Evolutionary conservation across 2,329 filamentous ascomycete species (phyloP), one percentile per base, ranked within the genome.

Genomic region (Allantophomopsis cytisporea): DNA sequence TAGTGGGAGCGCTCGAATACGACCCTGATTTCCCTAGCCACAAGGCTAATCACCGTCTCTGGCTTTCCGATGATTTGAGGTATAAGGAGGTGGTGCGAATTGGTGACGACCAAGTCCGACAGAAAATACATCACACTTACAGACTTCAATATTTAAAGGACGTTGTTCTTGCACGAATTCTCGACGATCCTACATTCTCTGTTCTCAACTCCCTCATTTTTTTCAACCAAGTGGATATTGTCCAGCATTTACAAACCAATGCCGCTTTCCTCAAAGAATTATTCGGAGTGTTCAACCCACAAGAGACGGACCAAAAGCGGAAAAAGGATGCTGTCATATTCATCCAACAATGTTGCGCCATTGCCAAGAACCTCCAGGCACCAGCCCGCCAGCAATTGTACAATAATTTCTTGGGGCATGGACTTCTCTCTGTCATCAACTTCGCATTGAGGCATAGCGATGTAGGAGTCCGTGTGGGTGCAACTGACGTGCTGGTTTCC

Each of bases 221-320:
- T 65, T 98, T 94, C 69, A 91, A 96, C 63, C 91, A 98, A 63
- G 88, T 96, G 51, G 91, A 96, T 54, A 95, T 98, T 54, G 82
- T 98, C 37, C 84, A 89, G 54, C 85, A 96, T 60, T 69, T 98
- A n/a, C 88, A 95, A 59, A 71, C 69, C 18, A 94, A 94, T 51
- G 66, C 66, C 1, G 62, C 63, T 2, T 95, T 94, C 53, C 64
- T 96, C 20, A 79, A 77, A 48, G 85, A 95, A 45, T 70, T 96
- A 4, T 98, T 96, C 57, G 72, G 73, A 39, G 86, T 96, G 45
- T 95, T 96, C 54, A 73, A 70, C 15, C 65, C 76, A 0, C 66
- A 76, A 17, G 74, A 77, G 43, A 61, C 65, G 39, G 76, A 83
- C 37, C 65, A 73, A 39, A 76, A 76, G 53, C 77, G 83, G 43